A percentile compares a stretch with the other conserved stretches of the same genome.
These are phyloP conservation scores for Mallotus japonicus DNA, from an alignment of 441 rosid species.

Conservation along the genomic window DNA sequence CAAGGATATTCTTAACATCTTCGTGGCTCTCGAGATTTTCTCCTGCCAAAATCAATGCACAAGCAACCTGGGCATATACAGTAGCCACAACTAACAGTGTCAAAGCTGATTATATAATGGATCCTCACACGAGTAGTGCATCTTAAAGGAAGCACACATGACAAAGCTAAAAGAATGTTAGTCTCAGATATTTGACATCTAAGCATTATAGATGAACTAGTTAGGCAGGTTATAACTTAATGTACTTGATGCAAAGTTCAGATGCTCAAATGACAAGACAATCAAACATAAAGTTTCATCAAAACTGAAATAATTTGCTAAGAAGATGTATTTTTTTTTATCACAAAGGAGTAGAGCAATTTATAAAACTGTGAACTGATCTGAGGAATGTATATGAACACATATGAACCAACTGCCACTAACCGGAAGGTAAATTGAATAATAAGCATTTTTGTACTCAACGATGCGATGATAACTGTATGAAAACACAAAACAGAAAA, in stretches of 20 bases:
- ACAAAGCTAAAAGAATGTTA: not conserved
- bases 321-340: not conserved
- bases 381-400: not conserved
- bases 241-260: too few relatives aligned
- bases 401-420: slow-evolving; percentile 16
- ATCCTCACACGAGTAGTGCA: not conserved
- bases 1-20: slow-evolving; percentile 39
- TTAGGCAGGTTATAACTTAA: too few relatives aligned
- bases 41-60: slow-evolving; percentile 55
- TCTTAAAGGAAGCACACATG: not conserved
- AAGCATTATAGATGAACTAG: not conserved
- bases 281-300: not conserved
- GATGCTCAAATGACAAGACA: not conserved
- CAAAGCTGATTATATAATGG: not conserved
- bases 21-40: slow-evolving; percentile 46
- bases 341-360: not conserved
- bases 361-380: not conserved
- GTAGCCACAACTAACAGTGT: slow-evolving; percentile 4
- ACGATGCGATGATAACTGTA: slow-evolving; percentile 53
- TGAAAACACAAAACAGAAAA: slow-evolving; percentile 2
- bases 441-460: slow-evolving; percentile 55
- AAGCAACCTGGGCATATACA: slow-evolving; percentile 35
- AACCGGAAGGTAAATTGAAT: slow-evolving; percentile 61
- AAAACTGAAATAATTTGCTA: not conserved
- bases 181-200: not conserved